Conservation (phyloP, 2,329 filamentous ascomycete genomes). For the Coleophoma cylindrospora region DNA sequence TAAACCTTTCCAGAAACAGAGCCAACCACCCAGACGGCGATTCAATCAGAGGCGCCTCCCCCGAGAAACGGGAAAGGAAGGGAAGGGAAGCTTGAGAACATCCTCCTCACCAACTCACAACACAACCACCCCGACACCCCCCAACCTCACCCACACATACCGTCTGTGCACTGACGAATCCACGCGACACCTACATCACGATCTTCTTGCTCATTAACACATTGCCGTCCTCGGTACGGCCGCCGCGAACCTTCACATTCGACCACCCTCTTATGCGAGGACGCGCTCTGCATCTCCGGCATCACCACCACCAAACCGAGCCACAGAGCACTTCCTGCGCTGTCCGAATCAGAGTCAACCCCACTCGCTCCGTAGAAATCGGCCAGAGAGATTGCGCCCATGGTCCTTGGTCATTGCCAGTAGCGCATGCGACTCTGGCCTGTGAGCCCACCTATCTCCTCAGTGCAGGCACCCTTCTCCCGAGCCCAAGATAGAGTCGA, state of each 20-base stretch:
- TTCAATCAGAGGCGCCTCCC: no score
- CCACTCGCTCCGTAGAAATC: no score
- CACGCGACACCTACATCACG: no score
- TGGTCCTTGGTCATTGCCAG: slow-evolving; percentile 15
- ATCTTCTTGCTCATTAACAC: no score
- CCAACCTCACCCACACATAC: neutral
- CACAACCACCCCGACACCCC: neutral
- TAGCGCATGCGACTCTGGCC: slow-evolving; percentile 25
- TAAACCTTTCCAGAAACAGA: no score
- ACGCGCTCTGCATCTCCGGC: slow-evolving; percentile 21
- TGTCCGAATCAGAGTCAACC: no score
- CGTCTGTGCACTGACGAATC: no score
- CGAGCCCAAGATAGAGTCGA: slow-evolving; percentile 29
- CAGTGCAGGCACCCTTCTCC: slow-evolving; percentile 5
- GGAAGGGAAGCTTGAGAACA: no score
- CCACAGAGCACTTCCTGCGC: neutral
- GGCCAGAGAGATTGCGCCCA: slow-evolving; percentile 16
- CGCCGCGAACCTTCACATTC: slow-evolving; percentile 6
- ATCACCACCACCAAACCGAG: slow-evolving; percentile 9
- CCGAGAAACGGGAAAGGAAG: no score
- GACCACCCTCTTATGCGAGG: slow-evolving; percentile 21
- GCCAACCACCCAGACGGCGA: no score
- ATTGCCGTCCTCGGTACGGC: neutral
- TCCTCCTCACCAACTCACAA: neutral
- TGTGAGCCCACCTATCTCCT: slow-evolving; percentile 7